phyloP scores from a whole-genome alignment of 2,329 filamentous ascomycete genomes.

The Fusarium sp. region DNA sequence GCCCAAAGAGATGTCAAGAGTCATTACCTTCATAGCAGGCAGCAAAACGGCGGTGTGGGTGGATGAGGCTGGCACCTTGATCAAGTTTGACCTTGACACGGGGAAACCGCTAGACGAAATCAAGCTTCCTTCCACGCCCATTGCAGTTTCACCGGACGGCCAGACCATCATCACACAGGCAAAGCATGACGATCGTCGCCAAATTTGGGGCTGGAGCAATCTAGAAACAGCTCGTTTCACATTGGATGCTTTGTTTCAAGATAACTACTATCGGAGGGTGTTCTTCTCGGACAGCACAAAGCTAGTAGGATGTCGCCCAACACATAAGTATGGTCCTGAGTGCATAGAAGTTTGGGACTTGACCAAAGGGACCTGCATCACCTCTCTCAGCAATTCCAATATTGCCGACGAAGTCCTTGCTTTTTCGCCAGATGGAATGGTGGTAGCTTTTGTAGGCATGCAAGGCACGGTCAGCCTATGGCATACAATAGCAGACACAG shows the following conservation, averaged over 20 bases:
- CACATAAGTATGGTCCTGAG: no score
- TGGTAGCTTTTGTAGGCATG: background rate
- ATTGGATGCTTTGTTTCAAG: background rate
- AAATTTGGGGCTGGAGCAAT: background rate
- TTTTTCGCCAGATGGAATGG: background rate
- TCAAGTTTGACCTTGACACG: background rate
- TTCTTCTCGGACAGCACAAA: background rate
- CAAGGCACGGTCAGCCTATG: background rate
- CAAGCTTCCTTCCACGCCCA: background rate
- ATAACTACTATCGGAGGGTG: background rate
- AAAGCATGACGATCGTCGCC: background rate
- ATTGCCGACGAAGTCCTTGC: background rate
- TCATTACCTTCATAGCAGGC: background rate
- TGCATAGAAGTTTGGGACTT: background rate
- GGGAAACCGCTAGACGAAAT: background rate
- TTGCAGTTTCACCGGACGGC: background rate
- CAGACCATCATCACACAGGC: background rate
- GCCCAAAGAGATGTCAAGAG: accelerated
- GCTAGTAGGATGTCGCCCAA: background rate
- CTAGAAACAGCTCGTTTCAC: background rate
- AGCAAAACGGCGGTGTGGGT: background rate
- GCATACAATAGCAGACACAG: background rate
- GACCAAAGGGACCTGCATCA: background rate
- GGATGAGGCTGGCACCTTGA: background rate
- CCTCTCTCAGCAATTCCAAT: no score